Evolutionary conservation across 2,329 filamentous ascomycete genomes (phyloP), one percentile per base, ranked within the genome.

Genomic region (Elsinoe necatrix): DNA sequence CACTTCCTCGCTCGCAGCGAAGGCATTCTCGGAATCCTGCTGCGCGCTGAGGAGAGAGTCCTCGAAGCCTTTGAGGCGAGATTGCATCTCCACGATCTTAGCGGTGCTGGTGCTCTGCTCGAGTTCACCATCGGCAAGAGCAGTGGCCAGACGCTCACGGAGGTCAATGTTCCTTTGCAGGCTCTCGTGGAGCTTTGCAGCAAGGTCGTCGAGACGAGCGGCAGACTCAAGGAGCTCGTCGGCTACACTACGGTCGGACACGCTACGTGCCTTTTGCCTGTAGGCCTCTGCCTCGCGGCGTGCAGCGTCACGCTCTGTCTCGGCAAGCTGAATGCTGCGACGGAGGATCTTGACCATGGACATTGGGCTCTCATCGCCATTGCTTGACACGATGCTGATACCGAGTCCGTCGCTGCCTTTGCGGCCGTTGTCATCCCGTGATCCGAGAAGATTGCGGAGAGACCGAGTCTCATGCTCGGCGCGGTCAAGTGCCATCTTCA

Each of bases 401-500:
- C 59, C 59, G 23, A 61, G 57, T 14, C 59, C 59, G 25, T 52
- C 25, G 23, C 45, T 52, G 21, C 29, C 48, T 20, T 52, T 35
- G 25, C 45, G 51, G 3, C 54, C 27, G n/a, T 41, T 25, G 12
- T 47, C 55, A 16, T 48, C 35, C 14, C 57, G 42, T 21, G 48
- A 56, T 12, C 55, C 56, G n/a, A 61, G 54, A 23, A 97, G 76
- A 29, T 77, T 80, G 42, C 89, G 84, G 39, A 98, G 79, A n/a
- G 87, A 87, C 39, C 82, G 77, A 27, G 95, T 95, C 73, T 98
- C 93, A 68, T 93, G 87, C 70, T 96, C 89, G 23, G 93, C 91
- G 60, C 91, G 87, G 71, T 97, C 93, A 41, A 98, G 81, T 67
- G 97, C 92, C 87, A 95, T 96, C 74, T 95, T 95, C 57, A 97